Percentiles rank a stretch among this genome's conserved stretches.
These are phyloP conservation scores for Graphilbum fragrans DNA, from an alignment of 2,329 filamentous ascomycete genomes.

Conservation along the genomic window DNA sequence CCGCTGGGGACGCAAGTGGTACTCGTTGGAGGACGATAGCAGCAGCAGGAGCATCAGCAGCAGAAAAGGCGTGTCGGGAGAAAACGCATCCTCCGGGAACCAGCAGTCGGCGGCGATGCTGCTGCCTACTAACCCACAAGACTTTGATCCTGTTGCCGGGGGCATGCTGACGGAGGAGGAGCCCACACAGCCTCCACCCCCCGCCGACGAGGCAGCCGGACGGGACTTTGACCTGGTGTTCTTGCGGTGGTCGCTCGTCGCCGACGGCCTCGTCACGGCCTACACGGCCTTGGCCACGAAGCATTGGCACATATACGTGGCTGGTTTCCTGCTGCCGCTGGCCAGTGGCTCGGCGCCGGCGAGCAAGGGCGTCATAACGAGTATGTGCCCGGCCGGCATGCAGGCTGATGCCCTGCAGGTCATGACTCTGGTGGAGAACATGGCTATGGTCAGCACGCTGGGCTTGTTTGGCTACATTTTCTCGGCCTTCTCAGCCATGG, in stretches of 20 bases:
- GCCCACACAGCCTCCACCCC: too few species aligned
- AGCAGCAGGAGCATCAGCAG: too few species aligned
- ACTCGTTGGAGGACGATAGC: too few species aligned
- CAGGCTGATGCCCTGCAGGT: conserved; percentile 54
- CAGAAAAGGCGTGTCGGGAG: neutral
- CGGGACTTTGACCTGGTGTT: conserved; percentile 55
- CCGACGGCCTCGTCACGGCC: conserved; percentile 51
- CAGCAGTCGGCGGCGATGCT: neutral
- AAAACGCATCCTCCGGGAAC: neutral
- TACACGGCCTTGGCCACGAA: conserved; percentile 47
- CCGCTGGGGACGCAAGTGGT: conserved; percentile 13
- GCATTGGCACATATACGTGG: conserved; percentile 56
- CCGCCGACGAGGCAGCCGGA: conserved; percentile 29
- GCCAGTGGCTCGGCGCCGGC: conserved; percentile 56
- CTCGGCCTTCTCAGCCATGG: conserved; percentile 45
- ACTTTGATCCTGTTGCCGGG: too few species aligned
- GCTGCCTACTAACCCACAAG: conserved; percentile 11
- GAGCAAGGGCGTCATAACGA: conserved; percentile 59
- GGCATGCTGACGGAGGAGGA: too few species aligned
- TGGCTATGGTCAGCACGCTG: conserved; percentile 49
- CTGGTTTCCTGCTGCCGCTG: conserved; percentile 51
- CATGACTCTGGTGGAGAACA: conserved; percentile 56
- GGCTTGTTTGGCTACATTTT: conserved; percentile 56
- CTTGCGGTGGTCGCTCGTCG: conserved; percentile 48
- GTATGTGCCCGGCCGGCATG: conserved; percentile 50